A percentile compares a stretch with the other conserved stretches of the same genome.
These are phyloP conservation scores for Pythium guiyangense DNA, from an alignment of 352 stramenopile genomes.

Conservation along the genomic window DNA sequence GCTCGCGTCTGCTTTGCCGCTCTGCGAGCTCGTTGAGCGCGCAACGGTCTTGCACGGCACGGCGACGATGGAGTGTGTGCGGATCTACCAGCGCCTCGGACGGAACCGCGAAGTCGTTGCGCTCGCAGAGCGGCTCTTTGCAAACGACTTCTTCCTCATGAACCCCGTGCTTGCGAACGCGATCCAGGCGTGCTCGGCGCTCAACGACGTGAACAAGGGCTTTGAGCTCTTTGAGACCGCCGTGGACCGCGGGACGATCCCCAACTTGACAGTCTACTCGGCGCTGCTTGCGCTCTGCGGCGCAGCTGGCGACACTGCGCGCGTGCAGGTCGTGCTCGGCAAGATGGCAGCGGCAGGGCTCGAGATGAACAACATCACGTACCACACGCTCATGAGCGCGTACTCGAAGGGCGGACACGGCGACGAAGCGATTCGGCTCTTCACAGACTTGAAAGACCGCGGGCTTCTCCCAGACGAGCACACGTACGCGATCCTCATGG, in stretches of 20 bases:
- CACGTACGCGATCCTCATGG: constrained; percentile 79
- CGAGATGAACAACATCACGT: constrained; percentile 66
- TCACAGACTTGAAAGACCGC: constrained; percentile 49
- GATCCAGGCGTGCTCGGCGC: constrained; percentile 50
- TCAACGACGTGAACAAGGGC: constrained; percentile 43
- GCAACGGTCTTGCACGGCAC: constrained; percentile 30
- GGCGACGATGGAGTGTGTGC: constrained; percentile 50
- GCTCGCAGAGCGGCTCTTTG: constrained; percentile 46
- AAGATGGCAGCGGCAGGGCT: constrained; percentile 52
- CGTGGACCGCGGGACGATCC: constrained; percentile 52
- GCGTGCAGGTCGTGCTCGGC: constrained; percentile 38
- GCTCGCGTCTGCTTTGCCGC: constrained; percentile 43
- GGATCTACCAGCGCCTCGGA: constrained; percentile 57
- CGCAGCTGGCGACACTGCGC: constrained; percentile 35
- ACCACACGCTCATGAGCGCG: constrained; percentile 66
- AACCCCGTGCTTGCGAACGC: constrained; percentile 54
- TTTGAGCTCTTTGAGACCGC: constrained; percentile 60
- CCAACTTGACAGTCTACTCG: constrained; percentile 59
- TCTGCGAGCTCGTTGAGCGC: constrained; percentile 49
- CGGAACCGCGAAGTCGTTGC: constrained; percentile 42
- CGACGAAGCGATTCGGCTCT: constrained; percentile 46
- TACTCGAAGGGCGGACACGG: constrained; percentile 54
- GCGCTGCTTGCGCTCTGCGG: constrained; percentile 53
- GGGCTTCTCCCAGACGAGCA: constrained; percentile 41
- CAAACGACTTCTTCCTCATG: constrained; percentile 60